Conservation (phyloP, 1,284 basidiomycete genomes). For the Leccinum ponderosum region DNA sequence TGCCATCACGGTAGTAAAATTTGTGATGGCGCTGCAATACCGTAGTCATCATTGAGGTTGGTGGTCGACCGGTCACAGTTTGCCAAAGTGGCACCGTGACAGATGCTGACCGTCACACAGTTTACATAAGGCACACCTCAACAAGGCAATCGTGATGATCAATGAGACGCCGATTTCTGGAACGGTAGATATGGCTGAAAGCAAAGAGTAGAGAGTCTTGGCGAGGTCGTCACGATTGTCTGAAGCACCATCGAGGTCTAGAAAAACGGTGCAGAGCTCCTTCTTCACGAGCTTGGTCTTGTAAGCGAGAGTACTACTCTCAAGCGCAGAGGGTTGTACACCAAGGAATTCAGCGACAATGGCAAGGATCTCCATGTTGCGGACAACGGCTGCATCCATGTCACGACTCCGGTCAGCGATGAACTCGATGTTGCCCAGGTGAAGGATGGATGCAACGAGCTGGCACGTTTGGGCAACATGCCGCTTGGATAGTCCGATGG, state of each 20-base stretch:
- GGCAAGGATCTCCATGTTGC: conserved; percentile 77
- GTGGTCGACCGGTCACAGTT: too few species aligned
- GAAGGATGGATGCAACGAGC: conserved; percentile 91
- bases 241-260: conserved; percentile 91
- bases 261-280: conserved; percentile 94
- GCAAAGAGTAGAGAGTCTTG: conserved; percentile 62
- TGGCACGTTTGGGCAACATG: conserved; percentile 95
- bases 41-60: too few species aligned
- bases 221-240: conserved; percentile 93
- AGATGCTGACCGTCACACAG: too few species aligned
- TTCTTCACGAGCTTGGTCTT: conserved; percentile 92
- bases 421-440: conserved; percentile 96
- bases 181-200: too few species aligned
- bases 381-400: conserved; percentile 82
- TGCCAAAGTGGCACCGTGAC: too few species aligned
- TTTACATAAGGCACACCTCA: too few species aligned
- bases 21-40: too few species aligned
- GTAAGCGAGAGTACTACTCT: conserved; percentile 75
- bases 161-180: too few species aligned
- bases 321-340: conserved; percentile 74
- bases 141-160: too few species aligned
- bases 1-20: too few species aligned
- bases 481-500: conserved; percentile 89
- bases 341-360: conserved; percentile 93
- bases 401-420: conserved; percentile 77